Base-by-base conservation (phyloP, 805 yeast species). In the Yarrowia porcina region DNA sequence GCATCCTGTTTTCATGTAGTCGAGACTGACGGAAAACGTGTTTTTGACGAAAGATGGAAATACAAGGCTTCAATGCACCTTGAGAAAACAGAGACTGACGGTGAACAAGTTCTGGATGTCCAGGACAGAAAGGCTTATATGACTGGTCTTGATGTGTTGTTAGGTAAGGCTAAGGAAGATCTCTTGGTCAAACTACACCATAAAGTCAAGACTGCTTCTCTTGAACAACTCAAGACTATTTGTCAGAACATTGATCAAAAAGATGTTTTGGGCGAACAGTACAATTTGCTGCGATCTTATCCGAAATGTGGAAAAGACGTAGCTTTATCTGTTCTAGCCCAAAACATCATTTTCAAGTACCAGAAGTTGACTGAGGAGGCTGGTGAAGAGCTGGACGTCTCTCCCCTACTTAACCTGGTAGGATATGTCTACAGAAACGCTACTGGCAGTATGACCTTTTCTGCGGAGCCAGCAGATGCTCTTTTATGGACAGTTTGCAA, bases 321-420 rank as follows among this genome's bases (percentile, higher is more conserved):
- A 9, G 59, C 33, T 2, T 25, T 52, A 17, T 23, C 59, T 11
- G 44, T 36, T 11, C 23, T 52, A 2, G 59, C 44, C 5, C 59
- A 52, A 21, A 33, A 35, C 20, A 52, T 52, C 28, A 36, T 52
- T 13, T 52, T 36, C 59, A 23, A 25, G 18, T 52, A 52, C 59
- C 59, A 52, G 44, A 25, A 27, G 33, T 18, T 52, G 25, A 52
- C 59, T 2, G 59, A 35, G 23, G 59, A 52, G 18, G 44, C 59
- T 13, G 44, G 44, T 2, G 59, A 36, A 25, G 13, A 32, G 1
- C 44, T 52, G 12, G 59, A 52, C 2, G 28, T 33, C 4, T 25
- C 23, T 17, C 59, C 59, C 15, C 33, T 52, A 33, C 25, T 52
- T 18, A n/a, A 36, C 2, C 25, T 52, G 59, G 44, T 52, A 1